phyloP scores from a whole-genome alignment of 2,329 filamentous ascomycete genomes.

The Penicillium verrucosum region DNA sequence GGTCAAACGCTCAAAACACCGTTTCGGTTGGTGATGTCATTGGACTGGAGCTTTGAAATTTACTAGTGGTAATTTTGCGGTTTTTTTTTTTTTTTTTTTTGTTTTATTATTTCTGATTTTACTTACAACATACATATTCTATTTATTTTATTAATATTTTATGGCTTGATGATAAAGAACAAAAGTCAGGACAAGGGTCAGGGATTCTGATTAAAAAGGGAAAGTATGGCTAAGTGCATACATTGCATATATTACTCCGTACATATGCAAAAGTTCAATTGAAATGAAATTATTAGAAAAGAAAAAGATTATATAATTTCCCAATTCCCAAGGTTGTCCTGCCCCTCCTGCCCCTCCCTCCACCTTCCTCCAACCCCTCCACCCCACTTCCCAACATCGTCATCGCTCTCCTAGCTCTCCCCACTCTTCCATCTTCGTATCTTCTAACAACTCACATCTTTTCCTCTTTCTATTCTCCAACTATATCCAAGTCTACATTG shows the following conservation, averaged over 20 bases:
- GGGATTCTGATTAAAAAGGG: not conserved
- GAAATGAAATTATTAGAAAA: not conserved
- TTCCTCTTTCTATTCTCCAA: slow-evolving; percentile 1
- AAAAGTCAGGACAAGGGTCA: not conserved
- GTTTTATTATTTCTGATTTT: not conserved
- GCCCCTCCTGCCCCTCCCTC: not conserved
- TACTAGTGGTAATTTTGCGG: slow-evolving; percentile 16
- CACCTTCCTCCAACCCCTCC: not conserved
- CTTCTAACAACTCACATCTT: slow-evolving; percentile 2
- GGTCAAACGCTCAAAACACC: slow-evolving; percentile 27
- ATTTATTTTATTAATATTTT: not conserved
- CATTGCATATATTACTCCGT: not conserved
- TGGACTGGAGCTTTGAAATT: slow-evolving; percentile 19
- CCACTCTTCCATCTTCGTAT: slow-evolving; percentile 8
- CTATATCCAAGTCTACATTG: slow-evolving; percentile 30
- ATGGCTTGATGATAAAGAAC: not conserved
- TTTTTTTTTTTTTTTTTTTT: not conserved
- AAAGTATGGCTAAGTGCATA: not conserved
- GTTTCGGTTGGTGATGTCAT: slow-evolving; percentile 34
- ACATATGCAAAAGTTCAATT: not conserved
- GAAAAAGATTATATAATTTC: not conserved
- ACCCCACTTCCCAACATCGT: slow-evolving; percentile 16
- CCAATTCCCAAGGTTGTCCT: not conserved
- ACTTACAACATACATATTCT: not conserved
- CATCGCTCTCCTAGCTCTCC: slow-evolving; percentile 18